Evolutionary conservation across 495 filamentous ascomycete species (phyloP).

Genomic region (Podospora fimiseda): DNA sequence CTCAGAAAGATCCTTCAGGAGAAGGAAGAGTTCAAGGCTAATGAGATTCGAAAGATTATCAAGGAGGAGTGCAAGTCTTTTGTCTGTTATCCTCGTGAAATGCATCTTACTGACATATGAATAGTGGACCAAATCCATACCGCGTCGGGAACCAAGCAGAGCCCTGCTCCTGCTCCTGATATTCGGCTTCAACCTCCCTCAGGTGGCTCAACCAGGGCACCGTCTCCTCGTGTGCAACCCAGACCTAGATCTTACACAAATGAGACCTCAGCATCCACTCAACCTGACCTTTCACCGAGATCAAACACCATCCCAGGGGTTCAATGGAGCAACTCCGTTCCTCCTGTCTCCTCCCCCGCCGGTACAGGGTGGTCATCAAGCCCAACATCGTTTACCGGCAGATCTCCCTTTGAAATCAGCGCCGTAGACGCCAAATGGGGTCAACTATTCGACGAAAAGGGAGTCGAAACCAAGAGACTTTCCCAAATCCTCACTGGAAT

Average conservation of each 20-base stretch:
- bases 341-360: not conserved
- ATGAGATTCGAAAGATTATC: constrained; percentile 4
- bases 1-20: constrained; percentile 16
- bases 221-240: not conserved
- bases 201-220: not conserved
- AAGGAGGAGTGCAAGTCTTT: constrained; percentile 11
- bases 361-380: not conserved
- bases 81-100: not conserved
- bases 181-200: not conserved
- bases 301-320: constrained; percentile 2
- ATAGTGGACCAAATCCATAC: constrained; percentile 16
- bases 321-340: not conserved
- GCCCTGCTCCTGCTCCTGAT: not conserved
- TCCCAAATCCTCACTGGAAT: constrained; percentile 69
- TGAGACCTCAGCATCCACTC: not conserved
- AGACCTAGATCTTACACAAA: not conserved
- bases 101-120: constrained; percentile 4
- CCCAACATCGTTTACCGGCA: not conserved
- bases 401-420: constrained; percentile 15
- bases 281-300: not conserved
- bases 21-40: not conserved
- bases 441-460: constrained; percentile 62
- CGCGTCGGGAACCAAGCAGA: not conserved
- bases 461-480: constrained; percentile 59
- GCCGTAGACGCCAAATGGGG: constrained; percentile 60